phyloP scores from a whole-genome alignment of 2,329 filamentous ascomycete genomes.

The Fusarium pseudonygamai region DNA sequence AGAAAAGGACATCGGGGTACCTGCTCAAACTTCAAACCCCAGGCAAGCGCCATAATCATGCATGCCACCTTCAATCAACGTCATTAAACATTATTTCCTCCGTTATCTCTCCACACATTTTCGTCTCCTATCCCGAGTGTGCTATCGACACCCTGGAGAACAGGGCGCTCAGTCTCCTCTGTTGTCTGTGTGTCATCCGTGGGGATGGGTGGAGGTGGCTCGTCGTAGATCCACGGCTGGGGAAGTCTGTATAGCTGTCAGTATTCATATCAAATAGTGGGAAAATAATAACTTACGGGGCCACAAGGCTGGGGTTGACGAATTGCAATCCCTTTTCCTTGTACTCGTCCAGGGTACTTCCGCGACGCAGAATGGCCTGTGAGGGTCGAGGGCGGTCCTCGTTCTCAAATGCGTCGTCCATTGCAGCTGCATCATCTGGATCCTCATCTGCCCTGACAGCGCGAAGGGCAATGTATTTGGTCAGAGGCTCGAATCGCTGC shows the following conservation, averaged over 20 bases:
- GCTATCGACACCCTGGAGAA: conserved; percentile 49
- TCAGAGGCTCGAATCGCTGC: conserved; percentile 85
- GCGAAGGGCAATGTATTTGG: conserved; percentile 89
- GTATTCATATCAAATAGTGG: conserved; percentile 9
- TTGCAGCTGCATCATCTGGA: conserved; percentile 47
- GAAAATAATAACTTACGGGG: conserved; percentile 63
- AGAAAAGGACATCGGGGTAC: background rate
- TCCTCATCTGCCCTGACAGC: conserved; percentile 75
- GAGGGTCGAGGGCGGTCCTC: conserved; percentile 51
- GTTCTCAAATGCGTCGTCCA: conserved; percentile 52
- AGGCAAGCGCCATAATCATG: conserved; percentile 21
- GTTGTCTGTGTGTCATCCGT: conserved; percentile 43
- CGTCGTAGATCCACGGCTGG: conserved; percentile 74
- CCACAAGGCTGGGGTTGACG: conserved; percentile 78
- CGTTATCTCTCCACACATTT: conserved; percentile 51
- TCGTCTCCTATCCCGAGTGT: conserved; percentile 53
- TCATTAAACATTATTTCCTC: conserved; percentile 37
- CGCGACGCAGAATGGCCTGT: conserved; percentile 57
- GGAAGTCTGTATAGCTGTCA: conserved; percentile 61
- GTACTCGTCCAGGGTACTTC: conserved; percentile 77
- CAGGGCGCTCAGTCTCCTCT: conserved; percentile 37
- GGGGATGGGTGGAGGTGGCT: conserved; percentile 56
- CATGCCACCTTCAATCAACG: background rate
- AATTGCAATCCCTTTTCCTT: conserved; percentile 76
- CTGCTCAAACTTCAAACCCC: conserved; percentile 4